A percentile compares a stretch with the other conserved stretches of the same genome.
Evolutionary conservation across 1,139 yeast genomes (phyloP).

Genomic region (Saccharomycopsis crataegensis): DNA sequence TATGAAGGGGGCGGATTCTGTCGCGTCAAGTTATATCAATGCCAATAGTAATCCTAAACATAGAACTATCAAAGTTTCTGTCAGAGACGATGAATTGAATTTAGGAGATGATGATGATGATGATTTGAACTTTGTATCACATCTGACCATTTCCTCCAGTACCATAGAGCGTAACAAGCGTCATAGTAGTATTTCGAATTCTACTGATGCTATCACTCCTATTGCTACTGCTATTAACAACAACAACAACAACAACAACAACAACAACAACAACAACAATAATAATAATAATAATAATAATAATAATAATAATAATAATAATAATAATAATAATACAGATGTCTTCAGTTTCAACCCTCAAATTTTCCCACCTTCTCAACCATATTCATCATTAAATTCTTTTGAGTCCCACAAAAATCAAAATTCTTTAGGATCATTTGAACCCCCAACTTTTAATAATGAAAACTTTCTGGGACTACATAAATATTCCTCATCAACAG

Average conservation of each 20-base stretch:
- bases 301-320: not conserved
- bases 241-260: not conserved
- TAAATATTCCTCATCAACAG: conserved; percentile 1
- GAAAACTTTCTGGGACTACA: not conserved
- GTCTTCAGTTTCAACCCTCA: not conserved
- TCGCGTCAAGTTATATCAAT: not conserved
- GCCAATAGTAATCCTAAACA: not conserved
- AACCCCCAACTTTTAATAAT: not conserved
- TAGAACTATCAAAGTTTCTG: conserved; percentile 8
- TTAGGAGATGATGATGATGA: not conserved
- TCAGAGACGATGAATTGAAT: conserved; percentile 7
- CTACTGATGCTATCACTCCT: not conserved
- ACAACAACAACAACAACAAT: not conserved
- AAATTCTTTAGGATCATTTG: not conserved
- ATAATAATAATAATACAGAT: not conserved
- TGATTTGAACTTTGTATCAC: not conserved
- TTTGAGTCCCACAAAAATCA: too few species aligned
- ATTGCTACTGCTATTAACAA: not conserved
- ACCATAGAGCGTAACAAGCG: not conserved
- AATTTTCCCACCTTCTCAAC: too few species aligned
- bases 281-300: not conserved
- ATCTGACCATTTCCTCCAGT: not conserved
- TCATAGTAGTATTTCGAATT: not conserved
- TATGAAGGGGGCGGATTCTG: not conserved
- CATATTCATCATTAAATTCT: too few species aligned